Conservation (phyloP, 148 eudicot species). For the Bassia scoparia region DNA sequence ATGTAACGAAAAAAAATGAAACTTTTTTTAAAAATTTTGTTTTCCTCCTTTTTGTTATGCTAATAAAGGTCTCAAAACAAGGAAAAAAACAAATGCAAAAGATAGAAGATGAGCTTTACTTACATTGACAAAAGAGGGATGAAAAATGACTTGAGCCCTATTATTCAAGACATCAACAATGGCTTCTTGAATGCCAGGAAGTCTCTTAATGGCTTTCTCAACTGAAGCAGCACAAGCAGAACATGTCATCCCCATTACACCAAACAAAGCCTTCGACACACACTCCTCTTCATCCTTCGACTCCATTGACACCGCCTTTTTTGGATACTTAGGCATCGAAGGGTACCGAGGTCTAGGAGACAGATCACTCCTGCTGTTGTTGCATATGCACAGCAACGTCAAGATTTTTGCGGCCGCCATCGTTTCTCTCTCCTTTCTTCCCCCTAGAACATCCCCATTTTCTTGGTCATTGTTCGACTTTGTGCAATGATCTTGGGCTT, state of each 20-base stretch:
- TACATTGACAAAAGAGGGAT: slow-evolving; percentile 57
- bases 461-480: background rate
- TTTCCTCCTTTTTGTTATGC: too few relatives aligned
- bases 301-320: slow-evolving; percentile 34
- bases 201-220: slow-evolving; percentile 74
- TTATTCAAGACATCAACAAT: slow-evolving; percentile 68
- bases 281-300: slow-evolving; percentile 6
- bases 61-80: too few relatives aligned
- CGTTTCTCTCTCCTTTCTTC: background rate
- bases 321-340: slow-evolving; percentile 72
- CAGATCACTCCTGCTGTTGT: slow-evolving; percentile 30
- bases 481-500: background rate
- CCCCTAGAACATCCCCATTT: background rate
- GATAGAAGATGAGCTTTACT: slow-evolving; percentile 18
- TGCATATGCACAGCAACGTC: slow-evolving; percentile 40
- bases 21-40: too few relatives aligned
- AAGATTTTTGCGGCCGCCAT: slow-evolving; percentile 28
- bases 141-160: slow-evolving; percentile 62
- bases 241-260: slow-evolving; percentile 78
- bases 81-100: background rate
- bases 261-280: slow-evolving; percentile 40
- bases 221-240: slow-evolving; percentile 84
- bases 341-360: slow-evolving; percentile 66
- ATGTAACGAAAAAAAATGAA: too few relatives aligned
- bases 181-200: slow-evolving; percentile 68